A percentile compares a stretch with the other conserved stretches of the same genome.
phyloP scores from a whole-genome alignment of 2,329 filamentous ascomycete genomes.

The Colletotrichum sp. region DNA sequence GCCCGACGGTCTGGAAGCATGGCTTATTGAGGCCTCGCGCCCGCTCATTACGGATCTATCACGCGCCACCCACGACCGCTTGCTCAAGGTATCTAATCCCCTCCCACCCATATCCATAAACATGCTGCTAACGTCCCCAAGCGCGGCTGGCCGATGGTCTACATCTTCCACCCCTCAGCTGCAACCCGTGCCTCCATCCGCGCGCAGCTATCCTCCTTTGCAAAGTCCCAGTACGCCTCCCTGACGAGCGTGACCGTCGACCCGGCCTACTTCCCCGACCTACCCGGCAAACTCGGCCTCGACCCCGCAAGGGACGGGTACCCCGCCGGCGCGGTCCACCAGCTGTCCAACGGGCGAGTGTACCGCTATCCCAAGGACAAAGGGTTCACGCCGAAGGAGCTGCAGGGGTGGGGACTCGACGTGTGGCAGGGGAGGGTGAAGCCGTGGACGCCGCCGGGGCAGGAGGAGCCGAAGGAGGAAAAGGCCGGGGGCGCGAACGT shows the following conservation, averaged over 20 bases:
- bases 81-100: slow-evolving; percentile 35
- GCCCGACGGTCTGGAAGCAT: slow-evolving; percentile 29
- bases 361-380: slow-evolving; percentile 39
- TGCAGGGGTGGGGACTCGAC: slow-evolving; percentile 41
- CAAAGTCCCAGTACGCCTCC: slow-evolving; percentile 35
- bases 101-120: no score
- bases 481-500: slow-evolving; percentile 23
- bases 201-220: slow-evolving; percentile 32
- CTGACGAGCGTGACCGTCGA: slow-evolving; percentile 40
- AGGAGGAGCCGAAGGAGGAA: slow-evolving; percentile 26
- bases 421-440: slow-evolving; percentile 40
- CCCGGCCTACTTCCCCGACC: slow-evolving; percentile 38
- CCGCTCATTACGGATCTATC: slow-evolving; percentile 37
- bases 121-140: not conserved
- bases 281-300: slow-evolving; percentile 36
- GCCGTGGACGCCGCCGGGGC: slow-evolving; percentile 36
- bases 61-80: slow-evolving; percentile 33
- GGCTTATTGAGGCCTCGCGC: slow-evolving; percentile 30
- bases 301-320: slow-evolving; percentile 22
- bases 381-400: slow-evolving; percentile 28
- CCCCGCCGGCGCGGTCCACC: slow-evolving; percentile 39
- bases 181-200: slow-evolving; percentile 32
- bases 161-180: slow-evolving; percentile 37
- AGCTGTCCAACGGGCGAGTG: slow-evolving; percentile 37
- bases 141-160: slow-evolving; percentile 41